Evolutionary conservation across 2,329 filamentous ascomycete genomes (phyloP).

Genomic region (Alternaria novae-zelandiae): DNA sequence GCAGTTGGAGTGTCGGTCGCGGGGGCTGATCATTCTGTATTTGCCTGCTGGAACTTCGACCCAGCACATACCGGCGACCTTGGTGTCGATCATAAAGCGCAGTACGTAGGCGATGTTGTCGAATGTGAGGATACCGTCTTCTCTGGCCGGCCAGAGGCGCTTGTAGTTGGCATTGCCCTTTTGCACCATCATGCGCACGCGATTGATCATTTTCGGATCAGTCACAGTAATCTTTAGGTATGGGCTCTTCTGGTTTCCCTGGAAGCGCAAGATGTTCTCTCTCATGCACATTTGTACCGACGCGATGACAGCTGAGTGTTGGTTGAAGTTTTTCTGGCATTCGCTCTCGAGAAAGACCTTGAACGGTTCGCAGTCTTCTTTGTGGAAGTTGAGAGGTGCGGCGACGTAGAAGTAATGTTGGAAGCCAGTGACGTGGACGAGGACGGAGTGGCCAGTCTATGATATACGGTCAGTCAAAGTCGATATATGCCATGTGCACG

Average conservation of each 20-base stretch:
- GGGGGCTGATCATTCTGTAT: constrained; percentile 72
- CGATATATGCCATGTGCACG: neutral
- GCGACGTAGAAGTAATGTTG: constrained; percentile 95
- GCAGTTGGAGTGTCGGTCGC: constrained; percentile 83
- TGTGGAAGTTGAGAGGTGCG: constrained; percentile 81
- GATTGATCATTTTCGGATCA: constrained; percentile 83
- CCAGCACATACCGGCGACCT: constrained; percentile 97
- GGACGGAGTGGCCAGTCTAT: constrained; percentile 80
- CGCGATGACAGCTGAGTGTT: constrained; percentile 75
- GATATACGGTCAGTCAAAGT: constrained; percentile 14
- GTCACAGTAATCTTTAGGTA: constrained; percentile 94
- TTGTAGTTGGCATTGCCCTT: constrained; percentile 84
- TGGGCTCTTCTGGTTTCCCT: constrained; percentile 88
- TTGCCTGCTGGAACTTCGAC: constrained; percentile 79
- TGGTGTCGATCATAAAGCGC: constrained; percentile 97
- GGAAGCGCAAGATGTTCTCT: constrained; percentile 92
- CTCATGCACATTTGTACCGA: constrained; percentile 82
- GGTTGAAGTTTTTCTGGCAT: constrained; percentile 61
- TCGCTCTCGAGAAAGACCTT: constrained; percentile 80
- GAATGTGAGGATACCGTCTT: constrained; percentile 82
- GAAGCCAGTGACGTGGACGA: constrained; percentile 95
- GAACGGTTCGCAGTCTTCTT: constrained; percentile 78
- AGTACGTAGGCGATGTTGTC: constrained; percentile 96
- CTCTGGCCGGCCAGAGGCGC: constrained; percentile 73
- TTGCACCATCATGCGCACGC: constrained; percentile 78